These are phyloP conservation scores for Lasiosphaeria hispida DNA, from an alignment of 495 filamentous ascomycete genomes.

Conservation along the genomic window DNA sequence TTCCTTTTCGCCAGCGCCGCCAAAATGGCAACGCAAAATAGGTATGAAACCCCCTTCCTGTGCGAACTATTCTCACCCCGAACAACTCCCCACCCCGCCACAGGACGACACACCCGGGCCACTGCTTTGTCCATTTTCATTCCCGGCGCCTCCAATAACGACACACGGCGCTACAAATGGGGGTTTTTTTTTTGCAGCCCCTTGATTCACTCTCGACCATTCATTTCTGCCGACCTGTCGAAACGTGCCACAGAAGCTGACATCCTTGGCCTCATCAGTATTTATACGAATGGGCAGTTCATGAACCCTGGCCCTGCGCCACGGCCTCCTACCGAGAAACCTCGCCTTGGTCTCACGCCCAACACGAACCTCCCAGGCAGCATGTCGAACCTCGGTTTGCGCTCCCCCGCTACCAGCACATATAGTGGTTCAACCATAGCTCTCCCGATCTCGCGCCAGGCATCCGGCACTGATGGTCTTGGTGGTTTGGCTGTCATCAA, in stretches of 20 bases:
- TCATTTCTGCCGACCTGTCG: no score
- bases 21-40: constrained; percentile 31
- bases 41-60: constrained; percentile 15
- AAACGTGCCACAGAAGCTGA: constrained; percentile 18
- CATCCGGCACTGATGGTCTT: constrained; percentile 59
- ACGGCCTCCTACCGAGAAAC: constrained; percentile 79
- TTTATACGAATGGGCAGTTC: constrained; percentile 72
- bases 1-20: background rate
- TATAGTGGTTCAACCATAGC: constrained; percentile 66
- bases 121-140: no score
- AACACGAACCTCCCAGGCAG: constrained; percentile 70
- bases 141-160: no score
- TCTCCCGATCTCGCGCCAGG: constrained; percentile 60
- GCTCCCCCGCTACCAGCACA: constrained; percentile 57
- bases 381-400: constrained; percentile 69
- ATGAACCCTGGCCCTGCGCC: constrained; percentile 97
- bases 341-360: constrained; percentile 74
- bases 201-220: background rate
- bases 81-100: background rate
- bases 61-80: background rate
- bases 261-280: constrained; percentile 35
- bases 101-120: no score
- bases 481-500: constrained; percentile 74
- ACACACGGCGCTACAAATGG: no score
- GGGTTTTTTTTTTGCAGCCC: background rate